Evolutionary conservation across 441 rosid genomes (phyloP), one percentile per base, ranked within the genome.

Genomic region (Arabidopsis lyrata): DNA sequence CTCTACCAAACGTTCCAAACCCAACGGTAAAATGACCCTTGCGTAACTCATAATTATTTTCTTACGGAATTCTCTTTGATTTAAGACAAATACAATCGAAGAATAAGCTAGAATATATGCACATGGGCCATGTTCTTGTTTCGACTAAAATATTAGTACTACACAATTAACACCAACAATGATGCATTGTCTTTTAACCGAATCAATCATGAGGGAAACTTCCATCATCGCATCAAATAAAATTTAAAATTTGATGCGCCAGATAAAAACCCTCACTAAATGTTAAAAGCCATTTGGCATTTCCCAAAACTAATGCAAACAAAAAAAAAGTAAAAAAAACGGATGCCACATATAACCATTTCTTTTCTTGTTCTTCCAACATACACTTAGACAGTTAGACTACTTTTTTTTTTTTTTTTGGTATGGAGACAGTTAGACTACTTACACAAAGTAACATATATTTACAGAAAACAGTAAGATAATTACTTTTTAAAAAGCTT

Each of bases 191-290:
- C 35, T 31, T 32, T 57, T 70, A 77, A 48, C 61, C 34, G 67
- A 76, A 64, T 64, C 68, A 77, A 76, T 70, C 76, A 70, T 77
- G 63, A 77, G 41, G 24, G 80, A 77, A 77, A 77, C 76, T 77
- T 77, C 80, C 76, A 76, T 56, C 32, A 48, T 63, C 55, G 27
- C 67, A 41, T 39, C 62, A 34, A 57, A 31, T 42, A 16, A 48
- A 59, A 18, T 4, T 3, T 3, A 53, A 49, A 14, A 53, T 7
- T 5, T 36, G 42, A 48, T 49, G 22, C 55, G 22, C 39, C 64
- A 45, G 52, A 62, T 8, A 39, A 41, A 42, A 50, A 62, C 14
- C 16, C n/a, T 49, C 71, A 45, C 58, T 47, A 65, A 48, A 58
- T 57, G 72, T 57, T 35, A 74, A 39, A 48, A 11, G 8, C 34